Evolutionary conservation across 2,329 filamentous ascomycete genomes (phyloP).

Genomic region (Cladosporium sphaerospermum): DNA sequence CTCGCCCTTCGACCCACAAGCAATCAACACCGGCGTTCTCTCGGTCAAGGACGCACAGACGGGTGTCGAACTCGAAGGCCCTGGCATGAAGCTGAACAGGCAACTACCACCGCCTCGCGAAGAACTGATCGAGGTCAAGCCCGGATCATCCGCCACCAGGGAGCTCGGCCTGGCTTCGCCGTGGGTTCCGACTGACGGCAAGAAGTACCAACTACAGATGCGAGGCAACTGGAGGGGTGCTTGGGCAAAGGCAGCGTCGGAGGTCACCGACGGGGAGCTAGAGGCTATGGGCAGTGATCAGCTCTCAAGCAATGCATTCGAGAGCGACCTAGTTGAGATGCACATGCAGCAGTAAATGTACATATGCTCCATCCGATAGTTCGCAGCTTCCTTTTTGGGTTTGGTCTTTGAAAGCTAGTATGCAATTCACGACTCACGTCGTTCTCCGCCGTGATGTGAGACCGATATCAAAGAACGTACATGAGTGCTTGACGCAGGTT

Average conservation of each 20-base stretch:
- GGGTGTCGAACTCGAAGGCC: slow-evolving; percentile 26
- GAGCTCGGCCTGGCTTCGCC: slow-evolving; percentile 34
- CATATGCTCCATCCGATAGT: too few species aligned
- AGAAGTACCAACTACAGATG: slow-evolving; percentile 32
- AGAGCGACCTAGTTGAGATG: slow-evolving; percentile 13
- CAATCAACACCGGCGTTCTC: slow-evolving; percentile 35
- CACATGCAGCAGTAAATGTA: slow-evolving; percentile 6
- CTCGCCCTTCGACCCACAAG: slow-evolving; percentile 35
- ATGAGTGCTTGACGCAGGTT: too few species aligned
- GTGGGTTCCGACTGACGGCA: slow-evolving; percentile 32
- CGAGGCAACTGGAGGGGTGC: slow-evolving; percentile 32
- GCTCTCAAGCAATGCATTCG: slow-evolving; percentile 10
- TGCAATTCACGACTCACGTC: too few species aligned
- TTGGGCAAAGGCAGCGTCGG: slow-evolving; percentile 23
- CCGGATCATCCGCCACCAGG: slow-evolving; percentile 28
- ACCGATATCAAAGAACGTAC: too few species aligned
- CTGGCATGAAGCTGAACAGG: slow-evolving; percentile 31
- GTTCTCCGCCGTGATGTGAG: too few species aligned
- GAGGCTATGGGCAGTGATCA: slow-evolving; percentile 14
- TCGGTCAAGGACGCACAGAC: slow-evolving; percentile 25
- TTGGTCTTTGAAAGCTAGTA: too few species aligned
- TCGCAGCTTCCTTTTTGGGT: too few species aligned
- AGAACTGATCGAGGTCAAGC: slow-evolving; percentile 31
- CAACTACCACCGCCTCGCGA: slow-evolving; percentile 33
- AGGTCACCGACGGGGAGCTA: slow-evolving; percentile 18